A percentile compares a stretch with the other conserved stretches of the same genome.
Conservation (phyloP, 2,329 filamentous ascomycete species). For the Apiospora saccharicola region DNA sequence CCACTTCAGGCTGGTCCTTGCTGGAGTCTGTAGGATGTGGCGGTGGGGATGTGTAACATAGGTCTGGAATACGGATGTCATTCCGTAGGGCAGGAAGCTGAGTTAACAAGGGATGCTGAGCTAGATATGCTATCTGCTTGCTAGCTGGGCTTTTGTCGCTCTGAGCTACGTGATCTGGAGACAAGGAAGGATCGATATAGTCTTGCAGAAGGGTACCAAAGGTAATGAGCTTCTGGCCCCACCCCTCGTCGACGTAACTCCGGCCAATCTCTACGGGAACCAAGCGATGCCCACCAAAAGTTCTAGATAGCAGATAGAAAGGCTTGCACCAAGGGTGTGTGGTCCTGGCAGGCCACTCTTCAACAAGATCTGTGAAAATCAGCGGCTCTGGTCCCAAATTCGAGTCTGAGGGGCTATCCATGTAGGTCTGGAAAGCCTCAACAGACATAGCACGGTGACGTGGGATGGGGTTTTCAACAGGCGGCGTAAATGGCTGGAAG, state of each 20-base stretch:
- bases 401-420: constrained; percentile 53
- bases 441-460: constrained; percentile 58
- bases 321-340: constrained; percentile 75
- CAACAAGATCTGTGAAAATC: constrained; percentile 71
- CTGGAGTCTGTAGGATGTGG: constrained; percentile 52
- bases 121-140: constrained; percentile 76
- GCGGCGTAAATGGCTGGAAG: constrained; percentile 51
- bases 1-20: constrained; percentile 51
- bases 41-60: constrained; percentile 78
- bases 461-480: constrained; percentile 50
- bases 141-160: background rate
- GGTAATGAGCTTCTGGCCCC: constrained; percentile 82
- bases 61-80: constrained; percentile 84
- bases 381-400: constrained; percentile 62
- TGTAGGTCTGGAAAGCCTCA: constrained; percentile 67
- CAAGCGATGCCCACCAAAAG: constrained; percentile 77
- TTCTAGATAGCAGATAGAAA: constrained; percentile 75
- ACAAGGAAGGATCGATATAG: constrained; percentile 58
- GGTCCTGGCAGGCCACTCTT: constrained; percentile 80
- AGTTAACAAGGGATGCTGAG: constrained; percentile 85
- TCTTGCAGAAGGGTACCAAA: constrained; percentile 74
- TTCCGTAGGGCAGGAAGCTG: constrained; percentile 80
- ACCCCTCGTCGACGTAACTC: constrained; percentile 85
- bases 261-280: constrained; percentile 87
- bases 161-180: background rate